Conservation (phyloP, 306 rosid species). For the Citrullus colocynthis region DNA sequence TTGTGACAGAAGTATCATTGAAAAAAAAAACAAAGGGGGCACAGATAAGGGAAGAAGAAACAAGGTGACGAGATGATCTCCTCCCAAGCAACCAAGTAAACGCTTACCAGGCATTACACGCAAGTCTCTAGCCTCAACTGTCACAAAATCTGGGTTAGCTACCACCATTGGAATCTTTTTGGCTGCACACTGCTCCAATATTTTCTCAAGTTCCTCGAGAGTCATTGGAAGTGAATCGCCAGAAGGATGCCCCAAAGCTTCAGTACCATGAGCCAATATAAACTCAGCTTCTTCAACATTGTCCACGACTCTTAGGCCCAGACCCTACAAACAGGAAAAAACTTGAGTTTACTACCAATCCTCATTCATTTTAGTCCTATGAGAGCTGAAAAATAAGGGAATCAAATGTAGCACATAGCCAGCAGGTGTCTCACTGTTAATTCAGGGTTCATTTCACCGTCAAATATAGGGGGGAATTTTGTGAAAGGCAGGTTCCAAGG, state of each 20-base stretch:
- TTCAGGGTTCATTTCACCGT: background rate
- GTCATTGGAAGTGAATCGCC: conserved; percentile 49
- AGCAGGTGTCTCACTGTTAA: background rate
- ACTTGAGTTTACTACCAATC: background rate
- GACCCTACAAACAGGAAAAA: conserved; percentile 37
- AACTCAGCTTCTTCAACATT: conserved; percentile 74
- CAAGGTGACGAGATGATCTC: background rate
- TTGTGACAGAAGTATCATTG: background rate
- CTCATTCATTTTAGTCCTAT: background rate
- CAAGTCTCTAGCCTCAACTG: conserved; percentile 80
- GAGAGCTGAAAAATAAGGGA: background rate
- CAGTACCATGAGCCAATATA: conserved; percentile 90
- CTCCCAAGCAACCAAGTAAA: background rate
- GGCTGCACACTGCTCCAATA: conserved; percentile 68
- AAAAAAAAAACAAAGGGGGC: background rate
- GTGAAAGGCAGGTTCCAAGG: background rate
- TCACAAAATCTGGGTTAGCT: conserved; percentile 93
- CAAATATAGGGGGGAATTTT: background rate
- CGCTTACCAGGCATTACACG: conserved; percentile 87
- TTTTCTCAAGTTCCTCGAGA: conserved; percentile 61
- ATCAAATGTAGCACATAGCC: background rate
- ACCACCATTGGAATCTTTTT: conserved; percentile 92
- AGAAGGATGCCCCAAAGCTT: conserved; percentile 70
- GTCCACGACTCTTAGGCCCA: conserved; percentile 67
- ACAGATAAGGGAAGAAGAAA: background rate